These are phyloP conservation scores for Apophysomyces elegans DNA, from an alignment of 371 early-diverging fungal species.

Conservation along the genomic window DNA sequence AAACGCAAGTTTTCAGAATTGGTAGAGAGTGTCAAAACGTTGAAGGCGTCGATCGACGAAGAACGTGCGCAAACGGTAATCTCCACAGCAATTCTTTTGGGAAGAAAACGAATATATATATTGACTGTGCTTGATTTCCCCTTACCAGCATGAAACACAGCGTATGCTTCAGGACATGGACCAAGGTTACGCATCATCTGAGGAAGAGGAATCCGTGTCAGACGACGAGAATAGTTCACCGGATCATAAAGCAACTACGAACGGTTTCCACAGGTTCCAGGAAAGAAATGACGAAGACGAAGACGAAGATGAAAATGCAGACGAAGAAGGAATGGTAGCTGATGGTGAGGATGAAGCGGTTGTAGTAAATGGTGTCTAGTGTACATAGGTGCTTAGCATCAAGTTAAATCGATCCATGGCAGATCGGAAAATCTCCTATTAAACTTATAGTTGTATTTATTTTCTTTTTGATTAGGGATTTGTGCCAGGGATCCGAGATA, in stretches of 20 bases:
- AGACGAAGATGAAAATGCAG: conserved; percentile 19
- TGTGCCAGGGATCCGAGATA: no score
- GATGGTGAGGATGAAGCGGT: conserved; percentile 23
- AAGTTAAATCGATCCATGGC: no score
- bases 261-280: conserved; percentile 23
- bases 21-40: conserved; percentile 29
- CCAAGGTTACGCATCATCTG: conserved; percentile 45
- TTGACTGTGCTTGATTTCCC: not conserved
- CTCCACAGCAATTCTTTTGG: not conserved
- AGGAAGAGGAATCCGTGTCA: conserved; percentile 22
- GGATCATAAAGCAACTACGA: conserved; percentile 10
- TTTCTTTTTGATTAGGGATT: not conserved
- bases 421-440: no score
- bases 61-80: conserved; percentile 41
- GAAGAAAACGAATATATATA: not conserved
- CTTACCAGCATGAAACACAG: conserved; percentile 35
- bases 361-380: conserved; percentile 7
- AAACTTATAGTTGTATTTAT: not conserved
- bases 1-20: conserved; percentile 33
- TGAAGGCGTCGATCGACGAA: conserved; percentile 40
- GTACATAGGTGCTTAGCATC: no score
- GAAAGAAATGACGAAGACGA: conserved; percentile 26
- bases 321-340: conserved; percentile 33
- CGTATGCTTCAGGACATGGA: conserved; percentile 45
- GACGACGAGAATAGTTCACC: conserved; percentile 17